A percentile compares a stretch with the other conserved stretches of the same genome.
Evolutionary conservation across 129 eudicot species (phyloP).

Genomic region (Escallonia herrerae): DNA sequence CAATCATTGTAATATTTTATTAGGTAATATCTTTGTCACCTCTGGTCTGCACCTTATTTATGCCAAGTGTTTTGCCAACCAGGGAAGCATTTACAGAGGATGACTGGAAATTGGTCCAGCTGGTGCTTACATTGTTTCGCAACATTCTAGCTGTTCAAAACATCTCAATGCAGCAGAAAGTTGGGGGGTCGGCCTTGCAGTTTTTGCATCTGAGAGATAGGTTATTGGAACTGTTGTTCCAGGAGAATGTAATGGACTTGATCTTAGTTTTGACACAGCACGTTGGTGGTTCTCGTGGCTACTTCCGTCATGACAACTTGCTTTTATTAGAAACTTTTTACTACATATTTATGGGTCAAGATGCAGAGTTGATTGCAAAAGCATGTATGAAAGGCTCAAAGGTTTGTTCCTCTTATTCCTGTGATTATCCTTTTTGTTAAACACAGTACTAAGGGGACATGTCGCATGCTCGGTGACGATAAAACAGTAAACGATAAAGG

Average conservation of each 20-base stretch:
- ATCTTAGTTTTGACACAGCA: constrained; percentile 80
- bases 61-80: constrained; percentile 10
- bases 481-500: too few relatives aligned
- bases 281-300: constrained; percentile 58
- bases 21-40: too few relatives aligned
- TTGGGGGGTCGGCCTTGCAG: constrained; percentile 61
- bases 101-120: constrained; percentile 94
- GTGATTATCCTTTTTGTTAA: background rate
- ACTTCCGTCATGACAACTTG: constrained; percentile 80
- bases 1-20: too few relatives aligned
- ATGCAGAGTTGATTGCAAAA: constrained; percentile 69
- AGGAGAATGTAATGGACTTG: constrained; percentile 90
- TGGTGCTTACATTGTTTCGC: constrained; percentile 84
- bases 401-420: constrained; percentile 31
- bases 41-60: too few relatives aligned
- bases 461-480: too few relatives aligned
- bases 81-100: constrained; percentile 87
- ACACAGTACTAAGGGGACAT: background rate
- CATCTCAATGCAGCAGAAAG: constrained; percentile 63
- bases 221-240: constrained; percentile 67
- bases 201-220: constrained; percentile 66
- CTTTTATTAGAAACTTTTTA: constrained; percentile 78
- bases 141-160: constrained; percentile 84
- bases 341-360: constrained; percentile 72
- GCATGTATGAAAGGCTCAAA: constrained; percentile 40